Evolutionary conservation across 139 green algal genomes (phyloP).

Genomic region (Chlorella sp.): DNA sequence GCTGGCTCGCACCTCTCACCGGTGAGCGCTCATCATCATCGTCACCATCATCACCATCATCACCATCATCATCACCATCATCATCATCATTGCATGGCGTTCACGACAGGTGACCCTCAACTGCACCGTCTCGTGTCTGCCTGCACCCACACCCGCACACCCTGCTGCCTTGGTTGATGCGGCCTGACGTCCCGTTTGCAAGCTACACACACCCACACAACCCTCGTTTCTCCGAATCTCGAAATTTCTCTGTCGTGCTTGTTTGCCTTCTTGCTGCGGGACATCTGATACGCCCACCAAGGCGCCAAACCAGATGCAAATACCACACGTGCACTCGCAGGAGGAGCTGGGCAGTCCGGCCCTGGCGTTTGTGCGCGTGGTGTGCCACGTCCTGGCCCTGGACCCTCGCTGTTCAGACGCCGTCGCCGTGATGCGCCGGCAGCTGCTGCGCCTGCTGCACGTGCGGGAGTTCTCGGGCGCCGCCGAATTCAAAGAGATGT

Average conservation of each 20-base stretch:
- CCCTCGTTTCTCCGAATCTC: too few species aligned
- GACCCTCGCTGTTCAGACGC: slow-evolving; percentile 50
- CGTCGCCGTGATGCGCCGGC: slow-evolving; percentile 60
- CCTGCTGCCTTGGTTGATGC: too few species aligned
- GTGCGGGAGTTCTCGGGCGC: slow-evolving; percentile 71
- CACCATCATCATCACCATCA: neutral
- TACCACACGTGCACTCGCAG: slow-evolving; percentile 1
- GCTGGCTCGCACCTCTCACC: slow-evolving; percentile 67
- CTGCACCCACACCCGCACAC: too few species aligned
- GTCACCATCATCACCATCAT: neutral
- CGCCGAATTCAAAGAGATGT: slow-evolving; percentile 77
- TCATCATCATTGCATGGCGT: neutral
- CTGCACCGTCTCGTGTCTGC: too few species aligned
- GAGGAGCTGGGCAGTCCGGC: slow-evolving; percentile 71
- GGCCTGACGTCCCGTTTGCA: too few species aligned
- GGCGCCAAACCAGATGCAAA: neutral
- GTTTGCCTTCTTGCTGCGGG: too few species aligned
- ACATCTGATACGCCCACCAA: too few species aligned
- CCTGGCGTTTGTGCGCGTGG: slow-evolving; percentile 74
- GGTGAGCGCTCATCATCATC: too few species aligned
- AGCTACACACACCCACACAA: too few species aligned
- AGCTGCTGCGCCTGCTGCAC: slow-evolving; percentile 77
- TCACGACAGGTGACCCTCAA: too few species aligned
- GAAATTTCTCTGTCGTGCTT: too few species aligned
- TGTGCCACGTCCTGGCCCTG: slow-evolving; percentile 71